Evolutionary conservation across 2,329 filamentous ascomycete species (phyloP).

Genomic region (Dothidotthia symphoricarpi): DNA sequence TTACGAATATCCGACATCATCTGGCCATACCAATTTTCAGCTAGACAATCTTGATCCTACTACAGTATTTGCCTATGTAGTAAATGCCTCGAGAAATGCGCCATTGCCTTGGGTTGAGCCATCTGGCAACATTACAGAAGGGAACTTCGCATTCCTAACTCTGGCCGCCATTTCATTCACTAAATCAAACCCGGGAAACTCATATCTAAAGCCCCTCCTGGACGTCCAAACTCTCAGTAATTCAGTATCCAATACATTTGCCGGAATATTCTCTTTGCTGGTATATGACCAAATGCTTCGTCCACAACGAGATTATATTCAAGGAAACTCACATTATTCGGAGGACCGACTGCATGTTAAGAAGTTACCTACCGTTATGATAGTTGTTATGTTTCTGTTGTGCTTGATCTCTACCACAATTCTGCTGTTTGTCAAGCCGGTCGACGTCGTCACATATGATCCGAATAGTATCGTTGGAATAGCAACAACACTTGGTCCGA

Average conservation of each 20-base stretch:
- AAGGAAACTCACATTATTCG: background rate
- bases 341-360: background rate
- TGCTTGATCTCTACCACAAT: background rate
- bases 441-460: background rate
- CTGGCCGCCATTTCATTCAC: background rate
- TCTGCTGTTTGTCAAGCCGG: background rate
- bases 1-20: too few relatives aligned
- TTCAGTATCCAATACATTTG: background rate
- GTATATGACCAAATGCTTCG: background rate
- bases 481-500: background rate
- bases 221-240: background rate
- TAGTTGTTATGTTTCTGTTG: background rate
- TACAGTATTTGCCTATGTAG: too few relatives aligned
- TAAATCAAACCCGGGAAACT: background rate
- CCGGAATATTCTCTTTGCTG: background rate
- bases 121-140: background rate
- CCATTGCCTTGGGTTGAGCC: background rate
- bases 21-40: too few relatives aligned
- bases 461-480: background rate
- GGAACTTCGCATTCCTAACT: background rate
- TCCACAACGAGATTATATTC: background rate
- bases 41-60: too few relatives aligned
- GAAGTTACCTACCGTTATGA: background rate
- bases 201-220: background rate
- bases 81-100: too few relatives aligned